Evolutionary conservation across 495 filamentous ascomycete species (phyloP).

Genomic region (Sphaerosporella brunnea): DNA sequence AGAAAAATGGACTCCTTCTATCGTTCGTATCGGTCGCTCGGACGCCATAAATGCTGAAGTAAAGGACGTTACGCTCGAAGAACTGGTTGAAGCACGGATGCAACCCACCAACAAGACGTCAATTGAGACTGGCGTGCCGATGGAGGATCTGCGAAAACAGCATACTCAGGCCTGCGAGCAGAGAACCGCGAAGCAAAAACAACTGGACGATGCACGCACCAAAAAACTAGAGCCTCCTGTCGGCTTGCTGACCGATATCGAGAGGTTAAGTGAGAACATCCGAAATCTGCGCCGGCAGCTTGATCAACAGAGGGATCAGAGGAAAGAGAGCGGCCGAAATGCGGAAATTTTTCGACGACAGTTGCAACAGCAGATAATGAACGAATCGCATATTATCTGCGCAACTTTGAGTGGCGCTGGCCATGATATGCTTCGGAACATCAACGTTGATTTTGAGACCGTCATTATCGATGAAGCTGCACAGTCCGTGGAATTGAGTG

Average conservation of each 20-base stretch:
- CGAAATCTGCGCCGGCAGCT: conserved; percentile 50
- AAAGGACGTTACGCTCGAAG: conserved; percentile 81
- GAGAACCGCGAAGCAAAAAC: conserved; percentile 45
- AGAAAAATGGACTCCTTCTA: conserved; percentile 49
- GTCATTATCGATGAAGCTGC: conserved; percentile 97
- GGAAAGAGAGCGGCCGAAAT: conserved; percentile 65
- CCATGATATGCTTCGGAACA: conserved; percentile 89
- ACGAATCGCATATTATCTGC: conserved; percentile 80
- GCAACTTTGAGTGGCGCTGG: conserved; percentile 89
- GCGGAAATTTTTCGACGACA: conserved; percentile 64
- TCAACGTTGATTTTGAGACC: conserved; percentile 93
- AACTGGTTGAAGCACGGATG: conserved; percentile 62
- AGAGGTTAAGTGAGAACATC: conserved; percentile 44
- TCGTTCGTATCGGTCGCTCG: conserved; percentile 77
- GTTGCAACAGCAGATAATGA: conserved; percentile 77
- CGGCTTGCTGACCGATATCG: conserved; percentile 61
- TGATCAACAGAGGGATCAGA: conserved; percentile 63
- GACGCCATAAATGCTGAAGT: conserved; percentile 87
- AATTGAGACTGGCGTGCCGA: conserved; percentile 35
- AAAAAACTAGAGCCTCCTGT: conserved; percentile 31
- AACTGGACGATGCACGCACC: conserved; percentile 51
- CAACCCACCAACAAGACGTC: conserved; percentile 30
- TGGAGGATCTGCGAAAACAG: conserved; percentile 64
- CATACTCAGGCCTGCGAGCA: conserved; percentile 58
- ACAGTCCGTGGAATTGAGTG: conserved; percentile 92